These are phyloP conservation scores for Calamus simplicifolius DNA, from an alignment of 176 grass and related monocot species.

Conservation along the genomic window DNA sequence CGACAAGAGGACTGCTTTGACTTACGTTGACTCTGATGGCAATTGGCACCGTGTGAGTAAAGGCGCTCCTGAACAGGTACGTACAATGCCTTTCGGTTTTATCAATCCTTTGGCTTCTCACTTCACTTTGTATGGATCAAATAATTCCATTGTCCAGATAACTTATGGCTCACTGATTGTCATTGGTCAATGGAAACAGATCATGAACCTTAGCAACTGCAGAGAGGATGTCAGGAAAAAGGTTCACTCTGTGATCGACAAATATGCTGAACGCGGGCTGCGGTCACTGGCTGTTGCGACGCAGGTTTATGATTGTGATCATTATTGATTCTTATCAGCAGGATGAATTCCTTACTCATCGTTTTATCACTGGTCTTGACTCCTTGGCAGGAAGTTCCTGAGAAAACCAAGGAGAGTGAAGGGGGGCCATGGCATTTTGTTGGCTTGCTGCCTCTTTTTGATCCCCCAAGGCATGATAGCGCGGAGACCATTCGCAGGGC, in stretches of 20 bases:
- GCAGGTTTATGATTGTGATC: slow-evolving; percentile 46
- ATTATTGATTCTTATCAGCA: too few species aligned
- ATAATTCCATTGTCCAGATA: too few species aligned
- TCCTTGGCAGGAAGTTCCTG: slow-evolving; percentile 81
- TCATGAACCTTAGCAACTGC: slow-evolving; percentile 71
- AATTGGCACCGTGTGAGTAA: slow-evolving; percentile 7
- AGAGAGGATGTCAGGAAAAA: slow-evolving; percentile 80
- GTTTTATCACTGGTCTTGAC: not conserved
- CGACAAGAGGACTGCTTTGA: slow-evolving; percentile 10
- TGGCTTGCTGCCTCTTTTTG: slow-evolving; percentile 84
- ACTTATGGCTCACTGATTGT: too few species aligned
- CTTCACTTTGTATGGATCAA: too few species aligned
- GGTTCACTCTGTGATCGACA: slow-evolving; percentile 67
- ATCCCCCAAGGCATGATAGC: slow-evolving; percentile 95
- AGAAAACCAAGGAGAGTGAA: slow-evolving; percentile 62
- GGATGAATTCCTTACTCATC: not conserved
- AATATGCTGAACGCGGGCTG: slow-evolving; percentile 93
- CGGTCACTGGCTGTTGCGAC: slow-evolving; percentile 83
- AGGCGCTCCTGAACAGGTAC: slow-evolving; percentile 9
- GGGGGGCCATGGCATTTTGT: slow-evolving; percentile 94
- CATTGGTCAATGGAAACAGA: slow-evolving; percentile 35
- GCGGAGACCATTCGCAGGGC: slow-evolving; percentile 97
- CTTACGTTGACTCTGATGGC: slow-evolving; percentile 2
- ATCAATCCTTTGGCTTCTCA: too few species aligned
- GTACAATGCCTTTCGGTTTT: not conserved